These are phyloP conservation scores for Serendipita indica DNA, from an alignment of 768 basidiomycete species.

Conservation along the genomic window DNA sequence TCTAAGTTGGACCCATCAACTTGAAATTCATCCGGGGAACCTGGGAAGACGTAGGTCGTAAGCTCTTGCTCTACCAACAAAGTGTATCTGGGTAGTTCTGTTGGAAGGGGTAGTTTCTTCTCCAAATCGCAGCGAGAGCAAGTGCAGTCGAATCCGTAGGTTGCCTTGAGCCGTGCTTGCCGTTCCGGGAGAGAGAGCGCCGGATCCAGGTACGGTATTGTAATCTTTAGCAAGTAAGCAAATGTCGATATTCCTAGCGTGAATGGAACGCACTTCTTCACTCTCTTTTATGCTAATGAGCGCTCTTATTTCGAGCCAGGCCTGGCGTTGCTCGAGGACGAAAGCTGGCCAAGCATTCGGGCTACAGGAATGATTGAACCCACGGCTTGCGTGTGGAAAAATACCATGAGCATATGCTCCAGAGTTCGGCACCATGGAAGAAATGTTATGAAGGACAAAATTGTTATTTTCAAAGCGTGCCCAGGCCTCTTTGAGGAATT, in stretches of 20 bases:
- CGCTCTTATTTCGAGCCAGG: conserved; percentile 50
- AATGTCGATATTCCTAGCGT: neutral
- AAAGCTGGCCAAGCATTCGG: conserved; percentile 61
- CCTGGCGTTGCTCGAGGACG: conserved; percentile 19
- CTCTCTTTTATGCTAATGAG: conserved; percentile 38
- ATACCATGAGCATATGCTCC: conserved; percentile 49
- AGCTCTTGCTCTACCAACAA: conserved; percentile 14
- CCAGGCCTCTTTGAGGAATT: conserved; percentile 27
- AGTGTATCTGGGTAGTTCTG: conserved; percentile 16
- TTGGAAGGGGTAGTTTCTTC: conserved; percentile 26
- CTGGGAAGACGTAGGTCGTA: neutral
- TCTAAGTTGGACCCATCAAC: neutral
- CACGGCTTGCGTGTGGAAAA: conserved; percentile 61
- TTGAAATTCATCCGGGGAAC: neutral
- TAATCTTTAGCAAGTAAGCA: conserved; percentile 41
- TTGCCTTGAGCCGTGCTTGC: conserved; percentile 7
- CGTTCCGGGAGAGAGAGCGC: conserved; percentile 30
- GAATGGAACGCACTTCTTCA: conserved; percentile 43
- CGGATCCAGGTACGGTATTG: conserved; percentile 64
- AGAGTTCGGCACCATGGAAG: conserved; percentile 39
- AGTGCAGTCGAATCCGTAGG: conserved; percentile 16
- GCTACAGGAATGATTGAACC: conserved; percentile 70
- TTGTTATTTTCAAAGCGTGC: conserved; percentile 68
- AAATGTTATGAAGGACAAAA: conserved; percentile 45
- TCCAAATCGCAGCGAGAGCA: conserved; percentile 22